These are phyloP conservation scores for Plasmodium berghei DNA, from an alignment of 169 alveolate genomes.

Conservation along the genomic window DNA sequence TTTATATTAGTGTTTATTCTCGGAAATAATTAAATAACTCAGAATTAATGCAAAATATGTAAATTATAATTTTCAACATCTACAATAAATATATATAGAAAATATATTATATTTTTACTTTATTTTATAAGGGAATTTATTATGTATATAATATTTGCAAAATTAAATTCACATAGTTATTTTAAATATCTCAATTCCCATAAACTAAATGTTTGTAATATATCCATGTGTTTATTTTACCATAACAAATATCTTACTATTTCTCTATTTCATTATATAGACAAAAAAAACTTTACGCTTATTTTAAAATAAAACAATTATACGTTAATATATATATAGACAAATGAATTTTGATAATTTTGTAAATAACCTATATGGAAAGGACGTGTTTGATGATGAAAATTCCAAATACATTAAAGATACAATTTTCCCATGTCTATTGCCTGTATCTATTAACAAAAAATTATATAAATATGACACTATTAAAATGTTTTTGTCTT, in stretches of 20 bases:
- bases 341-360: conserved; percentile 77
- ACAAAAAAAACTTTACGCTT: not conserved
- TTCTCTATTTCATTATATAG: conserved; percentile 4
- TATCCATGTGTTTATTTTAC: too few relatives aligned
- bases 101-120: too few relatives aligned
- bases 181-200: too few relatives aligned
- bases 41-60: too few relatives aligned
- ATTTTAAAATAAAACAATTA: not conserved
- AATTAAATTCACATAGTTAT: too few relatives aligned
- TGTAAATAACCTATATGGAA: conserved; percentile 68
- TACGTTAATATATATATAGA: not conserved
- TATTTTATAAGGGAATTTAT: too few relatives aligned
- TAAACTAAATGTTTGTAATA: too few relatives aligned
- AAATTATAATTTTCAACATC: too few relatives aligned
- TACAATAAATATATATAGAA: too few relatives aligned
- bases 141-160: too few relatives aligned
- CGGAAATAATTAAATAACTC: too few relatives aligned
- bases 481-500: not conserved
- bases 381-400: conserved; percentile 70
- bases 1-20: not conserved
- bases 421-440: conserved; percentile 47
- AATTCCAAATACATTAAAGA: conserved; percentile 53
- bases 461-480: not conserved
- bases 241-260: not conserved
- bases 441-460: conserved; percentile 48